These are phyloP conservation scores for Cudoniella acicularis DNA, from an alignment of 495 filamentous ascomycete genomes.

Conservation along the genomic window DNA sequence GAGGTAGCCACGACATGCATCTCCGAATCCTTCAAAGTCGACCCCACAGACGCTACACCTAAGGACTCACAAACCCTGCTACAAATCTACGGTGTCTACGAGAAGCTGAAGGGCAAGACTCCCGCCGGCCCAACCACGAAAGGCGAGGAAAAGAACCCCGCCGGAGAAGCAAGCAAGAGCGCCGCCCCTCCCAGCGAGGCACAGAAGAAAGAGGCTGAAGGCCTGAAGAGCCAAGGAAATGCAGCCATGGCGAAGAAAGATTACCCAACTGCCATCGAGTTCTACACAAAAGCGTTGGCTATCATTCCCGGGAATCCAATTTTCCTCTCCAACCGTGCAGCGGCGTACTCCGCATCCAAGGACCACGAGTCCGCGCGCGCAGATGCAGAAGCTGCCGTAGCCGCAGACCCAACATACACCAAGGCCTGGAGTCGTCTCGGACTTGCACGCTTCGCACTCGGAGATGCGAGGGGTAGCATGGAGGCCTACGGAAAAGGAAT, in stretches of 20 bases:
- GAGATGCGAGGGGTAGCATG: slow-evolving; percentile 85
- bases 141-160: slow-evolving; percentile 22
- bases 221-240: slow-evolving; percentile 88
- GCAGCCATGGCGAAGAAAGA: slow-evolving; percentile 90
- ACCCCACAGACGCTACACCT: slow-evolving; percentile 71
- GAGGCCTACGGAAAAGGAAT: slow-evolving; percentile 94
- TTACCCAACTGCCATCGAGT: slow-evolving; percentile 72
- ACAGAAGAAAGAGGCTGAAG: slow-evolving; percentile 73
- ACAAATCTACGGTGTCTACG: slow-evolving; percentile 90
- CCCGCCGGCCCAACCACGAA: slow-evolving; percentile 32
- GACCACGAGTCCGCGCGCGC: slow-evolving; percentile 76
- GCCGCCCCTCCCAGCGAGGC: slow-evolving; percentile 38
- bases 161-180: slow-evolving; percentile 28
- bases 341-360: slow-evolving; percentile 76
- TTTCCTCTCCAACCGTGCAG: slow-evolving; percentile 96
- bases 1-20: slow-evolving; percentile 93
- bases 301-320: slow-evolving; percentile 85
- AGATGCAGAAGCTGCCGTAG: slow-evolving; percentile 85
- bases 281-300: slow-evolving; percentile 79
- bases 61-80: slow-evolving; percentile 77
- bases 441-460: slow-evolving; percentile 83
- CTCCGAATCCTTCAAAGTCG: slow-evolving; percentile 88
- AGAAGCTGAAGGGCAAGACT: slow-evolving; percentile 79
- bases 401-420: slow-evolving; percentile 85
- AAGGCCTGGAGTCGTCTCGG: slow-evolving; percentile 95